phyloP scores from a whole-genome alignment of 306 rosid species.

The Trifolium dubium region DNA sequence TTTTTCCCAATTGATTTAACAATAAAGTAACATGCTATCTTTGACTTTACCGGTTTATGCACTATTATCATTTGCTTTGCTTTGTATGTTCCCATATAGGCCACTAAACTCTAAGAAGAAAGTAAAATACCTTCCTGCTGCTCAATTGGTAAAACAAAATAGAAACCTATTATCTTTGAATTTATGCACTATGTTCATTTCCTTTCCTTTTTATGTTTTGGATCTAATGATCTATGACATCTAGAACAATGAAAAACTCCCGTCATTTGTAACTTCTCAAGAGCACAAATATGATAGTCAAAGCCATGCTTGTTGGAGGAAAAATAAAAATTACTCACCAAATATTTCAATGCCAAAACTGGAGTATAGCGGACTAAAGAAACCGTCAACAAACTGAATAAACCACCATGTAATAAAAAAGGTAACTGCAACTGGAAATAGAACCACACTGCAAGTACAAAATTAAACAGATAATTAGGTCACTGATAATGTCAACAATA shows the following conservation, averaged over 20 bases:
- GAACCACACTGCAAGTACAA: conserved; percentile 79
- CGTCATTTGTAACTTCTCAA: background rate
- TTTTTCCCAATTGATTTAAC: conserved; percentile 14
- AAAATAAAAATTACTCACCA: conserved; percentile 59
- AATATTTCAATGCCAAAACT: conserved; percentile 85
- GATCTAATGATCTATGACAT: background rate
- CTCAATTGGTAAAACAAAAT: conserved; percentile 20
- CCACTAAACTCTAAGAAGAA: conserved; percentile 31
- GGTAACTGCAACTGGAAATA: conserved; percentile 91
- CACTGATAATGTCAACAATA: background rate
- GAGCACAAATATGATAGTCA: background rate
- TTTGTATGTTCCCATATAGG: conserved; percentile 10
- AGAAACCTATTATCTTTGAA: conserved; percentile 15
- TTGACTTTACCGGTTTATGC: conserved; percentile 15
- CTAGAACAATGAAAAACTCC: conserved; percentile 10
- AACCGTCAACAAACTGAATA: conserved; percentile 88
- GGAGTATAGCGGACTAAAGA: conserved; percentile 86
- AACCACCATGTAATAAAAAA: conserved; percentile 96
- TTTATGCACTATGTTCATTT: conserved; percentile 29
- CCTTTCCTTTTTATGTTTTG: background rate
- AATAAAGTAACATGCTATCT: background rate
- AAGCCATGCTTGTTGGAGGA: conserved; percentile 11
- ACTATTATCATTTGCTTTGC: background rate
- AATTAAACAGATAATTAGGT: conserved; percentile 41
- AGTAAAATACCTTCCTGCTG: conserved; percentile 4